Base-by-base conservation (phyloP, 2,329 filamentous ascomycete genomes). In the Colletotrichum lupini region DNA sequence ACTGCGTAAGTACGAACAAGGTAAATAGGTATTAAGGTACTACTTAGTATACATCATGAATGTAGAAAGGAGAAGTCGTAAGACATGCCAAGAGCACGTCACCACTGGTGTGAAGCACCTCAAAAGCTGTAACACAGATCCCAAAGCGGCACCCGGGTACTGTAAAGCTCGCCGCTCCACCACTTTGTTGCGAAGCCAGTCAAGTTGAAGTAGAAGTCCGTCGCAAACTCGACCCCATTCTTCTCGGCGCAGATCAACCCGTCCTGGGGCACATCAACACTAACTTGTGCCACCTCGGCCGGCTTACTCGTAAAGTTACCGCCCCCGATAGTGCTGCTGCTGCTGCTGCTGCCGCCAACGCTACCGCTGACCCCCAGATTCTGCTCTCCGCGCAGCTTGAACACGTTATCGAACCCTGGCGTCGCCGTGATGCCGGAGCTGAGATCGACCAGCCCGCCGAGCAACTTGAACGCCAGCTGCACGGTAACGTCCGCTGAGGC, bases 381-480 rank as follows among this genome's bases (percentile, higher is more conserved):
- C 72, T 81, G 79, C 55, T 76, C 74, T 0, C 77, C 77, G 42
- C 76, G 75, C 4, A 82, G 76, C 12, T 75, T 76, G 72, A 85
- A 81, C 16, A 78, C 77, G 75, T 84, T 85, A 57, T 79, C 76
- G 73, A 85, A 80, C 30, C 79, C 80, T 5, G 83, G 81, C 6
- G 76, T 78, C 2, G 81, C 81, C 1, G 81, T 82, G 42, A 85
- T 64, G 9, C 83, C 83, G n/a, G 80, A 79, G 22, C 80, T 83
- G 37, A 83, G 78, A 73, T 84, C 80, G 60, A 83, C 75, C 7
- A 81, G 59, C 24, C 82, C 74, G 71, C 82, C 76, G 65, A 86
- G 75, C 73, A 84, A 75, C 72, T 82, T 76, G 76, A 84, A 69
- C 59, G 79, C 71, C 72, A 84, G 67, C 76, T 87, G 70, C 77